Evolutionary conservation across 352 stramenopile species (phyloP).

Genomic region (Phytophthora cactorum): DNA sequence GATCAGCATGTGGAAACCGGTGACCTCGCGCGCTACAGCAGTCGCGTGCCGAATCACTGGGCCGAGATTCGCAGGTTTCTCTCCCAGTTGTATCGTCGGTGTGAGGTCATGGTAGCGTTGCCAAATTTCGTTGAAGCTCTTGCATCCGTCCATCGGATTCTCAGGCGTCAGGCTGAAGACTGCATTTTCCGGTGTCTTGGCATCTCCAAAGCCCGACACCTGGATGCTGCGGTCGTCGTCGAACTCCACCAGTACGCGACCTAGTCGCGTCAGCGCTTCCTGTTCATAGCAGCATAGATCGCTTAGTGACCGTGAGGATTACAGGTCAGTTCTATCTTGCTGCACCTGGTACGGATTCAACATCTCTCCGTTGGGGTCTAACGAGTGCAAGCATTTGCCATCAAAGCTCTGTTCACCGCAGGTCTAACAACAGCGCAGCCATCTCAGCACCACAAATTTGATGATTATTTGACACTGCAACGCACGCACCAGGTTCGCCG

Average conservation of each 20-base stretch:
- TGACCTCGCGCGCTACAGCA: slow-evolving; percentile 37
- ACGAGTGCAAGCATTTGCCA: slow-evolving; percentile 62
- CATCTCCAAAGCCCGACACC: no score
- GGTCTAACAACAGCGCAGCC: slow-evolving; percentile 38
- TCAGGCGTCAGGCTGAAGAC: no score
- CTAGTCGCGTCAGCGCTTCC: no score
- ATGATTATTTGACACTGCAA: neutral
- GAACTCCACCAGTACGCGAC: no score
- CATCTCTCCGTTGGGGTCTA: slow-evolving; percentile 48
- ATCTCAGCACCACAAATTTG: neutral
- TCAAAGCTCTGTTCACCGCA: slow-evolving; percentile 57
- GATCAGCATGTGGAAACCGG: slow-evolving; percentile 80
- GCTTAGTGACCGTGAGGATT: neutral
- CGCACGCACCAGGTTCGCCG: slow-evolving; percentile 53
- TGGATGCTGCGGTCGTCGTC: no score
- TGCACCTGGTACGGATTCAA: slow-evolving; percentile 74
- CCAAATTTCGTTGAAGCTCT: no score
- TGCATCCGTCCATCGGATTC: no score
- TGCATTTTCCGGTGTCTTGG: no score
- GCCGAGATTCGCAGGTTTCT: no score
- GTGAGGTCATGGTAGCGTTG: no score
- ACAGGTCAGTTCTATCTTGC: neutral
- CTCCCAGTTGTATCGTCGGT: no score
- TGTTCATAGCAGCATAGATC: neutral
- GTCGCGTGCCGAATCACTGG: no score